Evolutionary conservation across 192 early-diverging fungal species (phyloP).

Genomic region (Coemansia sp.): DNA sequence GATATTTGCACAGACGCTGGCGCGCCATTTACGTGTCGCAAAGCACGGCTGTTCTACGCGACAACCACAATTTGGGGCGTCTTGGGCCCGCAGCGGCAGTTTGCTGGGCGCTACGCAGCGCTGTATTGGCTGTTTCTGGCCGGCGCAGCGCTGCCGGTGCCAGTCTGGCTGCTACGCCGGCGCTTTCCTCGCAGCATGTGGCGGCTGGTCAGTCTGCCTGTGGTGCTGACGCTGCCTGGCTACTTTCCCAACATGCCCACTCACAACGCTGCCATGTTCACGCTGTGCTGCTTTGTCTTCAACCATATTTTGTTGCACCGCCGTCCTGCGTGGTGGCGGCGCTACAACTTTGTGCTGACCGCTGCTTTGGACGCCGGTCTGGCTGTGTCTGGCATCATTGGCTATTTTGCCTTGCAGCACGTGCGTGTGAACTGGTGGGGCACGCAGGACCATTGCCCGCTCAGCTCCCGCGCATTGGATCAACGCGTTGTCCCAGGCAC

Average conservation of each 20-base stretch:
- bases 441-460: slow-evolving; percentile 24
- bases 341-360: slow-evolving; percentile 55
- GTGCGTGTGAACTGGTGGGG: slow-evolving; percentile 44
- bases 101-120: slow-evolving; percentile 53
- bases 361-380: slow-evolving; percentile 57
- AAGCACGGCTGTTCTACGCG: slow-evolving; percentile 60
- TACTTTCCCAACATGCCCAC: slow-evolving; percentile 61
- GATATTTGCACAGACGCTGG: slow-evolving; percentile 57
- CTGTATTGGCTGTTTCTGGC: slow-evolving; percentile 56
- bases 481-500: background rate
- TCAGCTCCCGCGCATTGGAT: slow-evolving; percentile 6
- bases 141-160: slow-evolving; percentile 65
- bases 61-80: slow-evolving; percentile 75
- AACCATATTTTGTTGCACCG: slow-evolving; percentile 63
- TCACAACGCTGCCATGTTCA: slow-evolving; percentile 38
- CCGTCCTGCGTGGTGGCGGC: slow-evolving; percentile 62
- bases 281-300: slow-evolving; percentile 61
- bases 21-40: slow-evolving; percentile 64
- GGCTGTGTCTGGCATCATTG: slow-evolving; percentile 38
- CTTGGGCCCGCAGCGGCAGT: slow-evolving; percentile 65
- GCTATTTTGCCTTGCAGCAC: slow-evolving; percentile 42
- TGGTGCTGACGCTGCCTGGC: slow-evolving; percentile 60
- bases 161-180: slow-evolving; percentile 62
- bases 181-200: slow-evolving; percentile 63
- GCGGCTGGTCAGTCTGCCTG: slow-evolving; percentile 64